Evolutionary conservation across 495 filamentous ascomycete genomes (phyloP).

Genomic region (Aspergillus leporis): DNA sequence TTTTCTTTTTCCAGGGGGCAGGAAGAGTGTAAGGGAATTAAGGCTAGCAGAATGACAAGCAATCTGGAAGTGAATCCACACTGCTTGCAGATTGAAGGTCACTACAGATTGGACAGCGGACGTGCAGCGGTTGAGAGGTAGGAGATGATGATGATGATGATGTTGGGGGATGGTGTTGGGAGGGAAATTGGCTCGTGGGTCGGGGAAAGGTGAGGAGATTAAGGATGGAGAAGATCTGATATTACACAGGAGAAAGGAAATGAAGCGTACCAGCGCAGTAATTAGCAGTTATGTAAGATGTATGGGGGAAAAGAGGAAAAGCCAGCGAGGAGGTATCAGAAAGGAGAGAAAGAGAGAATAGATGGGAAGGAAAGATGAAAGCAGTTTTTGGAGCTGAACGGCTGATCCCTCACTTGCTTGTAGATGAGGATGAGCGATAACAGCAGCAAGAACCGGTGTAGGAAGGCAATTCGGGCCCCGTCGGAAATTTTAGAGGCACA

Average conservation of each 20-base stretch:
- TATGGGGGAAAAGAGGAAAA: constrained; percentile 5
- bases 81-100: constrained; percentile 9
- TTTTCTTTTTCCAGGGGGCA: constrained; percentile 10
- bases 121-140: constrained; percentile 7
- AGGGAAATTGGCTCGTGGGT: constrained; percentile 12
- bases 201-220: neutral
- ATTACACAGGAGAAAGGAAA: constrained; percentile 7
- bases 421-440: constrained; percentile 8
- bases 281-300: neutral
- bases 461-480: constrained; percentile 1
- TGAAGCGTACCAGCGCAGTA: constrained; percentile 9
- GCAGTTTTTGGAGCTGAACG: constrained; percentile 11
- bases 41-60: constrained; percentile 18
- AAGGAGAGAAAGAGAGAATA: constrained; percentile 19
- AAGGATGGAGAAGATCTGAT: constrained; percentile 16
- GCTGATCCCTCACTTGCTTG: constrained; percentile 29
- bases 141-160: constrained; percentile 9
- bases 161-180: constrained; percentile 8
- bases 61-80: constrained; percentile 11
- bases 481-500: constrained; percentile 8
- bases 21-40: constrained; percentile 18
- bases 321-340: constrained; percentile 7
- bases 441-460: constrained; percentile 2
- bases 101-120: constrained; percentile 14
- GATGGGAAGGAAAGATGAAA: constrained; percentile 3